Percentiles rank a stretch among this genome's conserved stretches.
Conservation (phyloP, 2,329 filamentous ascomycete species). For the Colletotrichum sp. region DNA sequence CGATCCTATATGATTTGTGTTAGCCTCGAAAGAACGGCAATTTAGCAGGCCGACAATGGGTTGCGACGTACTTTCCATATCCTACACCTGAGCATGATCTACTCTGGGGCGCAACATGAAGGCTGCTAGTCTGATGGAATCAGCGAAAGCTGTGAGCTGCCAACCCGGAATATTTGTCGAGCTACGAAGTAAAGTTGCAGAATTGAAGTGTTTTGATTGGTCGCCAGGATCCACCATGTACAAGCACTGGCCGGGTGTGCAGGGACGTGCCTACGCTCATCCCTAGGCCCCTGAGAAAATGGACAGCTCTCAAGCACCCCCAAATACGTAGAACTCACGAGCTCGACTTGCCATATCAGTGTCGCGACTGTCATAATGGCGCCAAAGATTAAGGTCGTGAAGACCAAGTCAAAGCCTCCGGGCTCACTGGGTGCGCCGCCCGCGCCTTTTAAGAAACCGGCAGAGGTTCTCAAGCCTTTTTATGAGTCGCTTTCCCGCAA, state of each 20-base stretch:
- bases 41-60: neutral
- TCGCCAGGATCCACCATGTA: neutral
- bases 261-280: neutral
- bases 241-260: neutral
- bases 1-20: conserved; percentile 32
- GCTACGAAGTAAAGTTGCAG: neutral
- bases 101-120: conserved; percentile 8
- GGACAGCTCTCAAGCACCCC: neutral
- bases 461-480: conserved; percentile 68
- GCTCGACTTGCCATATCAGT: neutral
- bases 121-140: neutral
- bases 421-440: conserved; percentile 46
- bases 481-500: conserved; percentile 67
- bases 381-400: conserved; percentile 35
- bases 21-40: neutral
- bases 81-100: conserved; percentile 47
- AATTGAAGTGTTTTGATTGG: neutral
- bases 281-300: neutral
- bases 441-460: conserved; percentile 71
- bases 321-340: neutral
- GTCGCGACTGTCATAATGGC: conserved; percentile 20
- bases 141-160: neutral
- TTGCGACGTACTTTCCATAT: conserved; percentile 40
- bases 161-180: neutral
- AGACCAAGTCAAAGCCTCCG: conserved; percentile 33